These are phyloP conservation scores for Pyrenophora tritici-repentis DNA, from an alignment of 2,329 filamentous ascomycete species.

Conservation along the genomic window DNA sequence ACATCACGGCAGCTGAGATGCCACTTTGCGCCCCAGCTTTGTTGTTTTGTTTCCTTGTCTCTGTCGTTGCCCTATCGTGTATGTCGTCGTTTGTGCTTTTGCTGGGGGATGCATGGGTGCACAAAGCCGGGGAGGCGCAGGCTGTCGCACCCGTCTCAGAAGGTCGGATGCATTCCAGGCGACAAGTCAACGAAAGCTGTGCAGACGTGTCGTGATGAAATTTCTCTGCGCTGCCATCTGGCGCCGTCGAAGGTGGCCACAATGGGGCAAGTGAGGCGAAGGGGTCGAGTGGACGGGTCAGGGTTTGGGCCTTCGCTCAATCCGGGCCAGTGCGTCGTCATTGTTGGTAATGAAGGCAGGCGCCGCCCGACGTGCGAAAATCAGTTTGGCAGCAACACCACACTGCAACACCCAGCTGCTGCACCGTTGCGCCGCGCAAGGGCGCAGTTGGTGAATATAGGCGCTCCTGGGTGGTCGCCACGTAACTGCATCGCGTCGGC, in stretches of 20 bases:
- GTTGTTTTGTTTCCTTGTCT: slow-evolving; percentile 13
- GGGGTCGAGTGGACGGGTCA: slow-evolving; percentile 29
- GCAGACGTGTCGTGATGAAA: slow-evolving; percentile 14
- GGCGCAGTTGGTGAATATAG: neutral
- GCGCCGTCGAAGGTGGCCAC: slow-evolving; percentile 12
- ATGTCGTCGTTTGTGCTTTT: slow-evolving; percentile 13
- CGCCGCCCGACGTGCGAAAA: slow-evolving; percentile 9
- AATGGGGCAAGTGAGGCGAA: slow-evolving; percentile 29
- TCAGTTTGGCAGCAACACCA: slow-evolving; percentile 11
- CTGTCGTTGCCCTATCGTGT: neutral
- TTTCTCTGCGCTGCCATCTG: slow-evolving; percentile 16
- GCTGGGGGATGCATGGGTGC: neutral
- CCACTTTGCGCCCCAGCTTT: slow-evolving; percentile 1
- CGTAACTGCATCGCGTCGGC: slow-evolving; percentile 5
- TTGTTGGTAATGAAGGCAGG: slow-evolving; percentile 19
- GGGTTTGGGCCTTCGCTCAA: slow-evolving; percentile 18
- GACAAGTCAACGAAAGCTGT: slow-evolving; percentile 7
- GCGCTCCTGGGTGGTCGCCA: neutral
- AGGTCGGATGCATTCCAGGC: slow-evolving; percentile 24
- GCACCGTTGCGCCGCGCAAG: neutral
- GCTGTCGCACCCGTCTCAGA: slow-evolving; percentile 28
- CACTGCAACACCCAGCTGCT: neutral
- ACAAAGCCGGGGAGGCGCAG: slow-evolving; percentile 19
- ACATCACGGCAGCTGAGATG: slow-evolving; percentile 1
- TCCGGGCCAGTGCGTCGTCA: slow-evolving; percentile 33